Conservation (phyloP, 352 stramenopile genomes). For the Phytophthora litchii region DNA sequence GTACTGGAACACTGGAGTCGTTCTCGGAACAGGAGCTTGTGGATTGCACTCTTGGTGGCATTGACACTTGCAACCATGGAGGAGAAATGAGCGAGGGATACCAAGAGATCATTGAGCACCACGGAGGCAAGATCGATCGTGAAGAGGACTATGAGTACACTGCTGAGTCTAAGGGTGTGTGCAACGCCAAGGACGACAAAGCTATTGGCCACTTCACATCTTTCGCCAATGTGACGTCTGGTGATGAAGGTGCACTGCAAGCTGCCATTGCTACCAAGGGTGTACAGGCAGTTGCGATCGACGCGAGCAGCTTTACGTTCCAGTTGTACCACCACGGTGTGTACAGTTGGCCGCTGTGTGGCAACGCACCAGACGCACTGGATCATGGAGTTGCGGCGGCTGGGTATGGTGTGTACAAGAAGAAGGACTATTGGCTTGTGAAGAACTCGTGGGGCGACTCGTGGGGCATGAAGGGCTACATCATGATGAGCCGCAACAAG, state of each 20-base stretch:
- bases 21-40: slow-evolving; percentile 99
- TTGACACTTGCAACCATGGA: slow-evolving; percentile 95
- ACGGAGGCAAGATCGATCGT: slow-evolving; percentile 83
- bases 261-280: slow-evolving; percentile 77
- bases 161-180: slow-evolving; percentile 89
- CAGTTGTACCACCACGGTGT: slow-evolving; percentile 80
- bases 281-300: slow-evolving; percentile 86
- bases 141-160: slow-evolving; percentile 96
- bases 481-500: slow-evolving; percentile 84
- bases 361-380: slow-evolving; percentile 88
- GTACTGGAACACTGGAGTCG: slow-evolving; percentile 88
- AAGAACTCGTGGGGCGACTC: slow-evolving; percentile 93
- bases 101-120: slow-evolving; percentile 92
- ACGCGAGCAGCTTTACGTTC: slow-evolving; percentile 80
- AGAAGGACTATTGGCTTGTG: slow-evolving; percentile 93
- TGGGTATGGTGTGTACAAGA: slow-evolving; percentile 90
- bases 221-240: slow-evolving; percentile 72
- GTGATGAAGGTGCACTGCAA: slow-evolving; percentile 81
- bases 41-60: slow-evolving; percentile 93
- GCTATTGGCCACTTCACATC: slow-evolving; percentile 84
- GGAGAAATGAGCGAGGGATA: slow-evolving; percentile 98
- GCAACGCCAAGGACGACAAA: slow-evolving; percentile 80
- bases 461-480: slow-evolving; percentile 92
- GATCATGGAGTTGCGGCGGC: slow-evolving; percentile 95
- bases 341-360: slow-evolving; percentile 55